Evolutionary conservation across 345 rosid genomes (phyloP), one percentile per base, ranked within the genome.

Genomic region (Syzygium aqueum): DNA sequence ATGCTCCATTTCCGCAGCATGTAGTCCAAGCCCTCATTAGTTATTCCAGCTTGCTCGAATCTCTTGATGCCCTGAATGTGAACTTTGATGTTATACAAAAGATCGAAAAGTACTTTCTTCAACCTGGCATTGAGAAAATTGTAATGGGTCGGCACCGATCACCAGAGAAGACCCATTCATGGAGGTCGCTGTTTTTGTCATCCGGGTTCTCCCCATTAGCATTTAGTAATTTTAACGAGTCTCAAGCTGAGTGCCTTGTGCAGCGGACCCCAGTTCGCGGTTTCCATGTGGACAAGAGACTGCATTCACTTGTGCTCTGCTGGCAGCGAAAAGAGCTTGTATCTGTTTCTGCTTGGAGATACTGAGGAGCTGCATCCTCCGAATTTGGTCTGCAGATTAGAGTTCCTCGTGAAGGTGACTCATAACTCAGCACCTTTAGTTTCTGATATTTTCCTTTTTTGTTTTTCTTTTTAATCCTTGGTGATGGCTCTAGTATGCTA

Each of bases 271-370:
- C 89, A 15, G 95, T 88, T 28, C 90, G 94, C 91, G 99, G 99
- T 52, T 97, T 97, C 90, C 95, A 93, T 30, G 94, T 95, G 30
- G 99, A 95, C 91, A 97, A 95, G 90, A 92, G 93, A 77, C 98
- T 95, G 87, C 90, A 93, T 54, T 92, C 93, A 33, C 97, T 97
- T 28, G 95, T 93, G 59, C 94, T 97, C 53, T 96, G 93, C 90
- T 97, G 99, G 99, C 97, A 95, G 90, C 93, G 95, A 84, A 90
- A 94, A 86, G 99, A 97, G 86, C 96, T 97, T 77, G 92, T 95
- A 43, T 92, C 96, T n/a, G 97, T 93, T 88, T 95, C 98, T 46
- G 97, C 96, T 56, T 97, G 99, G 99, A 95, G 94, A 87, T 95
- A 96, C 91, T 95, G 91, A 95, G 52, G 50, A 84, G 80, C 80